Evolutionary conservation across 805 yeast species (phyloP).

Genomic region (Ogataea salicorniae): DNA sequence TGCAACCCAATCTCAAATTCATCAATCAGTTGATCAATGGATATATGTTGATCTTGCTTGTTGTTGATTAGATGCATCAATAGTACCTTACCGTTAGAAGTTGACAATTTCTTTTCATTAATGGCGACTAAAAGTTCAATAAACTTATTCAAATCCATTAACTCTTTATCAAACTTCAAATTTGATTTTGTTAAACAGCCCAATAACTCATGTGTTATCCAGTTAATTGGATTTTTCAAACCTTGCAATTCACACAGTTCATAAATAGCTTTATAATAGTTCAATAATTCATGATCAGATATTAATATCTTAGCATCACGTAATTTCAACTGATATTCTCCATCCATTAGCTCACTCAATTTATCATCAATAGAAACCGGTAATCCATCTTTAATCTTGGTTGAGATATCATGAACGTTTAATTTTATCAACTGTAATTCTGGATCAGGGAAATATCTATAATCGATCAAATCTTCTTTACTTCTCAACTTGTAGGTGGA

Average conservation of each 20-base stretch:
- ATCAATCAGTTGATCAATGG: slow-evolving; percentile 43
- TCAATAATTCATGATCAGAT: slow-evolving; percentile 41
- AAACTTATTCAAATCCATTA: slow-evolving; percentile 40
- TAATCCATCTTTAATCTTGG: slow-evolving; percentile 34
- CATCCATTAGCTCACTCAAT: slow-evolving; percentile 38
- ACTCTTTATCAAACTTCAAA: slow-evolving; percentile 26
- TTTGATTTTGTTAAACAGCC: slow-evolving; percentile 60
- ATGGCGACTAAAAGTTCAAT: slow-evolving; percentile 53
- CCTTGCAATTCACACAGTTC: slow-evolving; percentile 28
- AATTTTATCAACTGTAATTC: slow-evolving; percentile 65
- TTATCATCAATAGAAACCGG: slow-evolving; percentile 63
- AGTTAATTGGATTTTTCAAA: slow-evolving; percentile 50
- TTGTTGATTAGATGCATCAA: slow-evolving; percentile 55
- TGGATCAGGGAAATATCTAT: slow-evolving; percentile 92
- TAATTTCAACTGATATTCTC: slow-evolving; percentile 53
- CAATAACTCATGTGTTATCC: slow-evolving; percentile 77
- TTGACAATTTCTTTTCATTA: slow-evolving; percentile 44
- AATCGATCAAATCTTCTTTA: slow-evolving; percentile 81
- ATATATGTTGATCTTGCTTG: slow-evolving; percentile 31
- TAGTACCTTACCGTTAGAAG: slow-evolving; percentile 61
- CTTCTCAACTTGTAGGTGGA: slow-evolving; percentile 62
- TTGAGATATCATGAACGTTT: slow-evolving; percentile 35
- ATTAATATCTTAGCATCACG: slow-evolving; percentile 74
- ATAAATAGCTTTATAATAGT: slow-evolving; percentile 48
- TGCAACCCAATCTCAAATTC: slow-evolving; percentile 41